These are phyloP conservation scores for Microbotryum silenes-acaulis DNA, from an alignment of 1,284 basidiomycete genomes.

Conservation along the genomic window DNA sequence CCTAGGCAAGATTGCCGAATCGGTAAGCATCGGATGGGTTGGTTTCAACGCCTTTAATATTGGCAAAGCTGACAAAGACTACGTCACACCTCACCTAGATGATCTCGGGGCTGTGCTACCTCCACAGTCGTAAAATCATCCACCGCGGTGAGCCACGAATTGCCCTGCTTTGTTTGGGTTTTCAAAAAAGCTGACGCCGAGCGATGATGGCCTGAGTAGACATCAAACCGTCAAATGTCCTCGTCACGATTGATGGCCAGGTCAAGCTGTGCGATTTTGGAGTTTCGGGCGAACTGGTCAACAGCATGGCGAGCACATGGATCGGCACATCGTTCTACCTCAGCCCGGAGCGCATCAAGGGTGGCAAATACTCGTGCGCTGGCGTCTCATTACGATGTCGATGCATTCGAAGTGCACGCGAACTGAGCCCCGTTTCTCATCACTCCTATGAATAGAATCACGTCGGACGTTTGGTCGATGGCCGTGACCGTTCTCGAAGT, in stretches of 20 bases:
- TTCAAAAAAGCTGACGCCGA: not conserved
- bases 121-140: constrained; percentile 84
- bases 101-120: constrained; percentile 81
- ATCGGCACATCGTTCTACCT: constrained; percentile 97
- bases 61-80: not conserved
- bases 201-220: constrained; percentile 8
- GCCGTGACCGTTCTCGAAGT: constrained; percentile 89
- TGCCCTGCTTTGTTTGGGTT: not conserved
- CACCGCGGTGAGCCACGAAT: constrained; percentile 53
- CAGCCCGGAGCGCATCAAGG: constrained; percentile 91
- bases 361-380: constrained; percentile 62
- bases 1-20: constrained; percentile 81
- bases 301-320: constrained; percentile 86
- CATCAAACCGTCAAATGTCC: constrained; percentile 94
- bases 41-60: not conserved
- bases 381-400: not conserved
- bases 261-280: constrained; percentile 95
- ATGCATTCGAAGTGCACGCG: not conserved
- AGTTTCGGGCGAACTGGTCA: constrained; percentile 87
- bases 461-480: constrained; percentile 96
- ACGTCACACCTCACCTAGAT: constrained; percentile 49
- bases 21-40: constrained; percentile 49
- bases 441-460: constrained; percentile 47
- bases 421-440: not conserved
- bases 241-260: constrained; percentile 74